Base-by-base conservation (phyloP, 805 yeast genomes). In the Teunomyces lycoperdinae region DNA sequence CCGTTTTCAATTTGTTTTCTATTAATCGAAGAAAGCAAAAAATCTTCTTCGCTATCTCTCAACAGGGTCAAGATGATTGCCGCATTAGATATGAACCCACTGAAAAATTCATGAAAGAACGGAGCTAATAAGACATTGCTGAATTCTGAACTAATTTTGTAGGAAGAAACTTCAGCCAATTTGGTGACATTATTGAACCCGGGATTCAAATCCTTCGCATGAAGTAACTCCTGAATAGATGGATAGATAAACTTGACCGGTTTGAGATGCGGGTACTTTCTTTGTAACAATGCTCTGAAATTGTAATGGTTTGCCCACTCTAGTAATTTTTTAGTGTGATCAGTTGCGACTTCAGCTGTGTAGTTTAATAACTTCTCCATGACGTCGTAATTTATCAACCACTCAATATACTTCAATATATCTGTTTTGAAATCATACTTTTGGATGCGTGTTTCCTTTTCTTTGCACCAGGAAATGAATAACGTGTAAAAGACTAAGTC, bases 31-130 rank as follows among this genome's bases (percentile, higher is more conserved):
- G 89, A 82, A 14, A 86, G 63, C 16, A 86, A 59, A 27, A 83
- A 77, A 60, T 87, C 92, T 57, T 86, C 92, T 61, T 87, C 92
- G 9, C 80, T 79, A 57, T 87, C 89, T 53, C 88, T 77, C 39
- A 86, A 73, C 54, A 78, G 79, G 0, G 88, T 84, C 45, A 87
- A 68, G 6, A 86, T 70, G 48, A 84, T 78, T 1, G 90, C 89
- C 26, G 85, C 78, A 57, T 84, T 81, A 9, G 78, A 71, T 24
- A 86, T 80, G 54, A 85, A 83, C 7, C 71, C 63, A 44, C 73
- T 77, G 42, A 84, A 74, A 50, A 84, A 81, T 0, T 63, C 58
- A 55, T 80, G 80, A 39, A 85, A 70, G 5, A 57, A 63, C 4
- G 73, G 74, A 4, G 74, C 70, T 24, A 73, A 47, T 24, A 73